Evolutionary conservation across 2,329 filamentous ascomycete genomes (phyloP).

Genomic region (Fusarium nematophilum): DNA sequence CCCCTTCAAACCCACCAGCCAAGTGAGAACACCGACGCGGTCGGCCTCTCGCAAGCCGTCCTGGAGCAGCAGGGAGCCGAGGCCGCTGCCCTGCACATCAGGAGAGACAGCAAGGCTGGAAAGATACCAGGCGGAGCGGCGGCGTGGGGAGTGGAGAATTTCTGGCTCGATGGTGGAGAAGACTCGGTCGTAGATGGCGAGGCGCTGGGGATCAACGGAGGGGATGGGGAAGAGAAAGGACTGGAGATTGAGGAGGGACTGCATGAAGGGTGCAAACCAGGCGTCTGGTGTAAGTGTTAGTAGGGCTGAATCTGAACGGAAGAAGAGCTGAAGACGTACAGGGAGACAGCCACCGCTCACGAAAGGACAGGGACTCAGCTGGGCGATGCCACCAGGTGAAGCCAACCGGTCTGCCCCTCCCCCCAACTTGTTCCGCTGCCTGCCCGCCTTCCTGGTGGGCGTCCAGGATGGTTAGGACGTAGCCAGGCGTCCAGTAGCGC

Average conservation of each 20-base stretch:
- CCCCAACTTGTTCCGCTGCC: too few species aligned
- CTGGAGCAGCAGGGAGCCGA: conserved; percentile 47
- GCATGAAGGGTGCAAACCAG: conserved; percentile 47
- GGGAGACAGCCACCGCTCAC: conserved; percentile 46
- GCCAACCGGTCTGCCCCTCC: conserved; percentile 36
- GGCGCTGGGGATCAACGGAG: conserved; percentile 31
- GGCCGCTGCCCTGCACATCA: conserved; percentile 45
- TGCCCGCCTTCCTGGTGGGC: conserved; percentile 21
- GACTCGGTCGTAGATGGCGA: conserved; percentile 42
- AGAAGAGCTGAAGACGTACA: conserved; percentile 39
- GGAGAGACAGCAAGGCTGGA: conserved; percentile 49
- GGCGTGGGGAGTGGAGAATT: conserved; percentile 44
- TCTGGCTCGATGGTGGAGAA: conserved; percentile 41
- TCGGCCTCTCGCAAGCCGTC: conserved; percentile 47
- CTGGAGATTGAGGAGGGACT: conserved; percentile 39
- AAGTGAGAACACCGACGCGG: conserved; percentile 44
- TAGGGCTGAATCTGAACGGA: background rate
- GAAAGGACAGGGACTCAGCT: conserved; percentile 38
- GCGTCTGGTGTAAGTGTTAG: conserved; percentile 34
- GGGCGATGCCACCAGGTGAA: conserved; percentile 52
- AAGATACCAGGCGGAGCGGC: conserved; percentile 50
- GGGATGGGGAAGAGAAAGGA: conserved; percentile 41
- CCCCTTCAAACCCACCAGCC: conserved; percentile 48
- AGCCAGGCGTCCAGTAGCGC: conserved; percentile 50
- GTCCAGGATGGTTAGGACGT: conserved; percentile 44